Evolutionary conservation across 139 green algal genomes (phyloP), one percentile per base, ranked within the genome.

Genomic region (Pedinophyceae sp.): DNA sequence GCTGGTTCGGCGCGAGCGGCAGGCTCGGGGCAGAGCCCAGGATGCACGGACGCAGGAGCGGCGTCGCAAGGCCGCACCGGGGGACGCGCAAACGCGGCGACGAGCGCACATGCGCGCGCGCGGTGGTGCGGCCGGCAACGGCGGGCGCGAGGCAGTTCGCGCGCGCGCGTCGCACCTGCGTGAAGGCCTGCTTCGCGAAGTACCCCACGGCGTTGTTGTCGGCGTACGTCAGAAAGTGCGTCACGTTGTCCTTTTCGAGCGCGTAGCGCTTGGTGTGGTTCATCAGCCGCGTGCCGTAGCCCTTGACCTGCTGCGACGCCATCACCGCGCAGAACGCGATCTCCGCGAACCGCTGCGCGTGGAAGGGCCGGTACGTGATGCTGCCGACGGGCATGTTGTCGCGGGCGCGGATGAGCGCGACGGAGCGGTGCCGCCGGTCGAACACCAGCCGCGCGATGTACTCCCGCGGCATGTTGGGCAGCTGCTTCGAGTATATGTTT

Each of bases 151-250:
- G n/a, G n/a, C n/a, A n/a, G n/a, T n/a, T n/a, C n/a, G n/a, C n/a
- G n/a, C n/a, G n/a, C n/a, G n/a, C n/a, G n/a, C n/a, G n/a, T n/a
- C 45, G 10, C 27, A 81, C 73, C 34, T 82, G 87, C 1, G 87
- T 94, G 72, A 95, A 97, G 18, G 75, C 80, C 60, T 98, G 90
- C 74, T 98, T 98, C 27, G 58, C 45, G 51, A 98, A 98, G 76
- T 98, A 98, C 0, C 91, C 91, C 16, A 97, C 86, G 1, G 90
- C 90, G 59, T 92, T 93, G 77, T 98, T 98, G 77, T 98, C 90
- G 2, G 90, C 90, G 54, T 98, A 98, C 0, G 90, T 98, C n/a
- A 98, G 74, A 56, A 98, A 95, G 64, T 87, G 71, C 15, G 69
- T 75, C 1, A 94, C 61, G 3, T 68, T 54, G 59, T 98, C 90